Evolutionary conservation across 768 basidiomycete species (phyloP).

Genomic region (Auriscalpium microsporum): DNA sequence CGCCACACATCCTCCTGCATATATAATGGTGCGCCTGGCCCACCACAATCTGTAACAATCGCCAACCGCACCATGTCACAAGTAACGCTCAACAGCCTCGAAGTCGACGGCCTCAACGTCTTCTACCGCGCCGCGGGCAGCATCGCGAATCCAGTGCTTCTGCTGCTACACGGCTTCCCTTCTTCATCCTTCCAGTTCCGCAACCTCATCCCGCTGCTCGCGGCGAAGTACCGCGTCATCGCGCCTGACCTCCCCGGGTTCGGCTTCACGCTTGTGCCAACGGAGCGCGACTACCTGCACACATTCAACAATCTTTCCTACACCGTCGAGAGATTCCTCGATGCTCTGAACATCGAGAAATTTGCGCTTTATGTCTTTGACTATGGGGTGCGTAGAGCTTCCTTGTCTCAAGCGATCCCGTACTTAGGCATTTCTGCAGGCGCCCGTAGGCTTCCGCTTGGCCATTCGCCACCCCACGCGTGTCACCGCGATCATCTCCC

Average conservation of each 20-base stretch:
- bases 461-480: slow-evolving; percentile 33
- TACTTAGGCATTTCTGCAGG: not conserved
- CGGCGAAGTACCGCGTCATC: slow-evolving; percentile 32
- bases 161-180: slow-evolving; percentile 45
- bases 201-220: slow-evolving; percentile 35
- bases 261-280: slow-evolving; percentile 38
- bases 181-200: slow-evolving; percentile 41
- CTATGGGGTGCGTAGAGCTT: slow-evolving; percentile 33
- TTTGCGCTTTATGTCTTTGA: slow-evolving; percentile 43
- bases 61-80: not conserved
- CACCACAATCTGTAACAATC: too few species aligned
- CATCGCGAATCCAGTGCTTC: slow-evolving; percentile 23
- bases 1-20: slow-evolving; percentile 4
- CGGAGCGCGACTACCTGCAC: slow-evolving; percentile 28
- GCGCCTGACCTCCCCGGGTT: slow-evolving; percentile 47
- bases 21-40: too few species aligned
- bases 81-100: slow-evolving; percentile 18
- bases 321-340: slow-evolving; percentile 35
- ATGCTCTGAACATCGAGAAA: slow-evolving; percentile 28
- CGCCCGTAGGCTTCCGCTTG: slow-evolving; percentile 21
- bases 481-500: slow-evolving; percentile 36
- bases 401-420: not conserved
- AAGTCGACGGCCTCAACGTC: slow-evolving; percentile 28
- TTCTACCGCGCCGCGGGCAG: slow-evolving; percentile 38
- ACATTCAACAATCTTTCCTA: slow-evolving; percentile 33